Percentiles rank a stretch among this genome's conserved stretches.
These are phyloP conservation scores for Alternaria brassicicola DNA, from an alignment of 2,329 filamentous ascomycete species.

Conservation along the genomic window DNA sequence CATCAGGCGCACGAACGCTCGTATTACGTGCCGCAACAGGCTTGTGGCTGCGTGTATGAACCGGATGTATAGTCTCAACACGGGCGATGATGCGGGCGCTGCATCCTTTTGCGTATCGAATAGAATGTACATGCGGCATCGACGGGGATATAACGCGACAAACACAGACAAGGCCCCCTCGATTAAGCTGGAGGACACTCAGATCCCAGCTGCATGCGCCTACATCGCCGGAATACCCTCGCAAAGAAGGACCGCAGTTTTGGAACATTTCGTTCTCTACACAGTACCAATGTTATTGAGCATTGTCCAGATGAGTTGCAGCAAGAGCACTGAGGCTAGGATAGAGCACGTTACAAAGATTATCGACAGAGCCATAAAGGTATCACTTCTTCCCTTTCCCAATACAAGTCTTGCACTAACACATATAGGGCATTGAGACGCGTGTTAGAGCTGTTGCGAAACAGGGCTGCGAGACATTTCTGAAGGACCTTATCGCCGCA, in stretches of 20 bases:
- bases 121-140: conserved; percentile 22
- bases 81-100: conserved; percentile 10
- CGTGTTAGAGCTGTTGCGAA: neutral
- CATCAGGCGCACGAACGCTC: conserved; percentile 3
- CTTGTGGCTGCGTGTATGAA: conserved; percentile 10
- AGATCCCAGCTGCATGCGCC: conserved; percentile 20
- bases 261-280: conserved; percentile 9
- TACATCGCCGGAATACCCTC: conserved; percentile 23
- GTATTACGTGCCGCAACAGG: conserved; percentile 13
- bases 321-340: conserved; percentile 16
- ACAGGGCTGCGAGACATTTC: neutral
- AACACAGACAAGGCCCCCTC: neutral
- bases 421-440: neutral
- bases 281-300: conserved; percentile 14
- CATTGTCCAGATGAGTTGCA: conserved; percentile 27
- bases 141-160: conserved; percentile 4
- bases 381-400: neutral
- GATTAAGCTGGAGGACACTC: conserved; percentile 19
- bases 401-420: neutral
- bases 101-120: conserved; percentile 31
- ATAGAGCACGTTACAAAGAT: conserved; percentile 20
- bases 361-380: conserved; percentile 8
- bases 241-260: conserved; percentile 8
- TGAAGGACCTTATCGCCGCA: neutral
- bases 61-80: conserved; percentile 19